phyloP scores from a whole-genome alignment of 371 early-diverging fungal species.

The Nematocida parisii region DNA sequence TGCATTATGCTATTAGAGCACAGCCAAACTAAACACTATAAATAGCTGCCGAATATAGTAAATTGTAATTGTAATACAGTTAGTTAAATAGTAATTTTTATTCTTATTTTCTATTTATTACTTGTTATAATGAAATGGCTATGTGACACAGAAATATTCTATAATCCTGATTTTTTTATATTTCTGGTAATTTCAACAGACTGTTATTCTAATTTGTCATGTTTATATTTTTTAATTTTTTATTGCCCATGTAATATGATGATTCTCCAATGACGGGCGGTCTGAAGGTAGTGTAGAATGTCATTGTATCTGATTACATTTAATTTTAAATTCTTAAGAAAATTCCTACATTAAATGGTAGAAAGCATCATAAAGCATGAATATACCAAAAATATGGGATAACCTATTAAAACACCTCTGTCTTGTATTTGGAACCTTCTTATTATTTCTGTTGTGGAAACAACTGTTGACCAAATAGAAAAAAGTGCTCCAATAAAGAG shows the following conservation, averaged over 20 bases:
- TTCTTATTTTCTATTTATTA: too few relatives aligned
- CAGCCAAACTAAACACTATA: background rate
- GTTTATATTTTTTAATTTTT: background rate
- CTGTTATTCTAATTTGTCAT: too few relatives aligned
- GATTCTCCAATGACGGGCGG: slow-evolving; percentile 58
- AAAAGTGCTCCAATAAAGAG: slow-evolving; percentile 26
- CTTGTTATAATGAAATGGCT: too few relatives aligned
- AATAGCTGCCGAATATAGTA: background rate
- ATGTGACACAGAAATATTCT: too few relatives aligned
- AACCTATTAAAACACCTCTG: slow-evolving; percentile 62
- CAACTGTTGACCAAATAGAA: slow-evolving; percentile 61
- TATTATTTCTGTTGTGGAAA: slow-evolving; percentile 55
- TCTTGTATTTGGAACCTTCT: slow-evolving; percentile 54
- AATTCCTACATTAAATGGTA: slow-evolving; percentile 52
- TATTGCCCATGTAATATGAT: slow-evolving; percentile 48
- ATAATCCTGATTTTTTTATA: too few relatives aligned
- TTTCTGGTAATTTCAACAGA: too few relatives aligned
- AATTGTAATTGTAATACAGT: background rate
- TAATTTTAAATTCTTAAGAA: slow-evolving; percentile 27
- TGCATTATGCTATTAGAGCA: too few relatives aligned
- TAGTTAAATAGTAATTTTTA: too few relatives aligned
- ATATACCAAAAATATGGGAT: slow-evolving; percentile 68
- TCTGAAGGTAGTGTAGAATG: slow-evolving; percentile 61
- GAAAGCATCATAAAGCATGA: slow-evolving; percentile 65
- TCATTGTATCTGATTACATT: slow-evolving; percentile 53